Percentiles rank a stretch among this genome's conserved stretches.
phyloP scores from a whole-genome alignment of 1,284 basidiomycete genomes.

The Laetiporus sulphureus region DNA sequence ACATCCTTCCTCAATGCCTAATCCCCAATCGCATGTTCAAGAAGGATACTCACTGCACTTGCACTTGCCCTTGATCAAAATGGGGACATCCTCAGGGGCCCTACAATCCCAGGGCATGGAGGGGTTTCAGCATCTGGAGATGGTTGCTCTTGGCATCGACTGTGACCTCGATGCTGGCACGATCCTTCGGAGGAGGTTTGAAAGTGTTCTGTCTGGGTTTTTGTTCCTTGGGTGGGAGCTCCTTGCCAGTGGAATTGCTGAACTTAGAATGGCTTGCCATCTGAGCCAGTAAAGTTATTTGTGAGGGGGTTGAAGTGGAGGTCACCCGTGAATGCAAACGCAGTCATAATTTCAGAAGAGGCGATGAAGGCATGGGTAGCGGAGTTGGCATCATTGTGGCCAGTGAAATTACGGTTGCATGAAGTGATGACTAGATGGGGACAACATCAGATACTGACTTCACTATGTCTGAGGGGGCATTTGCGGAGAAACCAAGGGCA shows the following conservation, averaged over 20 bases:
- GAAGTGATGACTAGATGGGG: slow-evolving; percentile 72
- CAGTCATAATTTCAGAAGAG: slow-evolving; percentile 96
- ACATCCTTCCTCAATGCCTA: slow-evolving; percentile 2
- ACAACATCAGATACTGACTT: too few species aligned
- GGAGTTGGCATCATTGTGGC: slow-evolving; percentile 98
- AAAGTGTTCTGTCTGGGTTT: slow-evolving; percentile 97
- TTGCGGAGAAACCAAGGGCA: too few species aligned
- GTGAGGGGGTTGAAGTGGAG: slow-evolving; percentile 97
- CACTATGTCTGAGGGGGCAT: too few species aligned
- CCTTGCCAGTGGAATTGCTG: slow-evolving; percentile 81
- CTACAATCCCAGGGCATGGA: slow-evolving; percentile 94
- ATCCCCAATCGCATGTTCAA: too few species aligned
- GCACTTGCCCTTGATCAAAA: slow-evolving; percentile 97
- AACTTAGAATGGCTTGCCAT: slow-evolving; percentile 99
- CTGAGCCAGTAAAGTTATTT: slow-evolving; percentile 82
- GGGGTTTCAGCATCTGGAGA: slow-evolving; percentile 89
- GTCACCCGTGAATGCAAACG: slow-evolving; percentile 91
- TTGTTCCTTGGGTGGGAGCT: slow-evolving; percentile 92
- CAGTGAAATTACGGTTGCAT: slow-evolving; percentile 99
- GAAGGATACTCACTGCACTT: too few species aligned
- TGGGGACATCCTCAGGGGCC: slow-evolving; percentile 83
- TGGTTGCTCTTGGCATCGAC: slow-evolving; percentile 89
- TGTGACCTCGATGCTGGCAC: slow-evolving; percentile 78
- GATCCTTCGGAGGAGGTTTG: slow-evolving; percentile 89
- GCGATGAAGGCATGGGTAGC: slow-evolving; percentile 99